Base-by-base conservation (phyloP, 352 stramenopile species). In the Phytophthora colocasiae region DNA sequence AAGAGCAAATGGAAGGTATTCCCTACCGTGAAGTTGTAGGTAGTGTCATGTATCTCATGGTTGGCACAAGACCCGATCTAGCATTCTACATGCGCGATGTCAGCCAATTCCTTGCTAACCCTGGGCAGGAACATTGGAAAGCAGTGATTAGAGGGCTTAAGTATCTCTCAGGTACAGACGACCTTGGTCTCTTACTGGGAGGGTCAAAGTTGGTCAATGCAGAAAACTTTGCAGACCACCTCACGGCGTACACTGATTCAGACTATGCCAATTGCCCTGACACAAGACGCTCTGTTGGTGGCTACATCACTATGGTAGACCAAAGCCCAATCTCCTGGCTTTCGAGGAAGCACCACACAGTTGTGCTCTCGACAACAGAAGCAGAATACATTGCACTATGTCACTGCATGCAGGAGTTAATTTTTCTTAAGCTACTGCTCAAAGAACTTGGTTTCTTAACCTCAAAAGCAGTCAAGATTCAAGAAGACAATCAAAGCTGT, bases 281-380 rank as follows among this genome's bases (percentile, higher is more conserved):
- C 48, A 76, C n/a, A 17, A n/a, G n/a, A 9, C 46, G 46, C 14
- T 41, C 46, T 17, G 29, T 27, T 6, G 29, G 15, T 29, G 19
- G 46, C 2, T 41, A 53, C 7, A n/a, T 53, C 15, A 53, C 46
- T 17, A 19, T n/a, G 14, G 8, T 29, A 32, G 38, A 19, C 9
- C 15, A 5, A 27, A 41, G 29, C 14, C 46, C n/a, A 41, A 53
- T 53, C 2, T 43, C 46, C 4, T 53, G 46, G 46, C 46, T 29
- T 5, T 41, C 46, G 2, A 40, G 46, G 15, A 53, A 41, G 0
- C 46, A 41, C 61, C 60, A 69, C 53, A 65, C 53, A 6, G 62
- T 76, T 2, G 48, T 76, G 29, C 22, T 76, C 22, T 70, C 56
- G 4, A 75, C 65, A 49, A 65, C 65, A 36, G 46, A 73, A 34